Evolutionary conservation across 2,329 filamentous ascomycete species (phyloP), one percentile per base, ranked within the genome.

Genomic region (Hypoxylon sp.): DNA sequence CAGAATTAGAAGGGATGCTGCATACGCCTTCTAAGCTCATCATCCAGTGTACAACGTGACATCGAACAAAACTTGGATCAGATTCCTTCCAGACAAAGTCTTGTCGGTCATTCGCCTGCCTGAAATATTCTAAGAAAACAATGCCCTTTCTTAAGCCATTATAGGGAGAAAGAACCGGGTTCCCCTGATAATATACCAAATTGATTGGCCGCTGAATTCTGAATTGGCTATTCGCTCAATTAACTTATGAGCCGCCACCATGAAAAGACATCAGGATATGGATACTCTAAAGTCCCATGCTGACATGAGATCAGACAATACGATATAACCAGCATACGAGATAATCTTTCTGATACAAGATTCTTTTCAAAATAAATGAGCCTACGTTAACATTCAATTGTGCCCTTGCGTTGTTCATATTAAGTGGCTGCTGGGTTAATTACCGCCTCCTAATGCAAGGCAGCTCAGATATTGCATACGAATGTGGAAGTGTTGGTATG

Each of bases 11-110:
- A 52, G 19, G 25, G 19, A 41, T 27, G 30, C 19, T 12, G 11
- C 27, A 5, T 37, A 21, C 25, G 43, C 30, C 29, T 30, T 19
- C 34, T 43, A 16, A 51, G 19, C 52, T 37, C 51, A 65, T 53
- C 34, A 65, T 53, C 34, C 25, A 19, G 52, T 39, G 29, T 47
- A 61, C 52, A 57, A 65, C 50, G 56, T 61, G 46, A 53, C 63
- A 61, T 65, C 57, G 45, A 25, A 30, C 30, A 50, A 57, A 19
- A 30, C 23, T 25, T 34, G 29, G 25, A 32, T 55, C 21, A 45
- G 27, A 32, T 41, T 41, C 14, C 27, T 48, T 23, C 12, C 30
- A 29, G 25, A 3, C 7, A 21, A 43, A 32, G 19, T 29, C 27
- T 7, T 19, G 39, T 14, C 37, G 39, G 7, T 30, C 29, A 27